Base-by-base conservation (phyloP, 2,329 filamentous ascomycete genomes). In the Cadophora gregata region DNA sequence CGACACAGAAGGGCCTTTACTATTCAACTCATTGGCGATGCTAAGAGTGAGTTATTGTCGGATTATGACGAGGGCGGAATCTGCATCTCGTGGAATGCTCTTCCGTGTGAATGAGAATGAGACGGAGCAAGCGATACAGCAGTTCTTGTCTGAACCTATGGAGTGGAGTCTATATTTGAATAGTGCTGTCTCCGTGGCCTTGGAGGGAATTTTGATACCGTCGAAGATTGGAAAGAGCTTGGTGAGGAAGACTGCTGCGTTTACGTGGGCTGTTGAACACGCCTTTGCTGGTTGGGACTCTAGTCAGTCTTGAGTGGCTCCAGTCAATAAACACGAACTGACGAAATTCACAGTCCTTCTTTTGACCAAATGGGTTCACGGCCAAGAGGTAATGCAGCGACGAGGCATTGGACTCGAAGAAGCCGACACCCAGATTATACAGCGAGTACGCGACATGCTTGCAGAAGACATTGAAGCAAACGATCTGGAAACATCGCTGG, bases 241-340 rank as follows among this genome's bases (percentile, higher is more conserved):
- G 4, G 64, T 76, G 16, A 70, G 72, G 50, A 78, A 78, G 70
- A 78, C 76, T 25, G 75, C 75, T 10, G 74, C 75, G 36, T 71
- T 78, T 24, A 73, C 68, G 8, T 78, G 75, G 73, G 76, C 75
- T 51, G 59, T 79, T 47, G 77, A 78, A 65, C 76, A 78, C 63
- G 76, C 77, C 19, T 69, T 77, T 53, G 74, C 76, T 9, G 75
- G 70, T 29, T 79, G 77, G 77, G 77, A 78, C 45, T 67, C 68
- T 38, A 70, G 74, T 75, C 70, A 73, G 50, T 59, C 29, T 69
- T 21, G 3, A 4, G 64, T 45, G 9, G 60, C 77, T 25, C 76
- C 76, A 21, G 73, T n/a, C 19, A 16, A 12, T 1, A 12, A 24
- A 19, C 31, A 14, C 31, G 55, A 42, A 14, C 19, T 36, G 24